A percentile compares a stretch with the other conserved stretches of the same genome.
Evolutionary conservation across 192 early-diverging fungal species (phyloP).

Genomic region (Backusella circina): DNA sequence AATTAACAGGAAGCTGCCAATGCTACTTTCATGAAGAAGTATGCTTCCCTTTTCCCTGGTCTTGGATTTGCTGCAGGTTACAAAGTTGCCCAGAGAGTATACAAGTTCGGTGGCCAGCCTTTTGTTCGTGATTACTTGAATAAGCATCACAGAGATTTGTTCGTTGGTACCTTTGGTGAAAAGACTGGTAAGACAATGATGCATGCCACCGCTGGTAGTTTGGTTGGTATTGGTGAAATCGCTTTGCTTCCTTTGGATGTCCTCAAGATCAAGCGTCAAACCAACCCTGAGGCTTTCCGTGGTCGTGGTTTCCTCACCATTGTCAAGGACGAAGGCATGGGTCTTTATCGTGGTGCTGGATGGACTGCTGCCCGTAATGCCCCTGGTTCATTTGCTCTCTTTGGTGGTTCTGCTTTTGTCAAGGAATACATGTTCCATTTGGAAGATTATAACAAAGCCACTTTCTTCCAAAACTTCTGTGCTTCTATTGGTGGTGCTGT

Average conservation of each 20-base stretch:
- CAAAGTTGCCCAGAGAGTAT: slow-evolving; percentile 95
- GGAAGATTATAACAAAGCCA: slow-evolving; percentile 91
- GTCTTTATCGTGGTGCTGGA: slow-evolving; percentile 89
- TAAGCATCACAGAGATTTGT: slow-evolving; percentile 71
- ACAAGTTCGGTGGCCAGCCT: slow-evolving; percentile 99
- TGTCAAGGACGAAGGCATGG: slow-evolving; percentile 84
- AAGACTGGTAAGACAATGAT: slow-evolving; percentile 93
- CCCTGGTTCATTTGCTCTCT: slow-evolving; percentile 94
- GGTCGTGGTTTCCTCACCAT: slow-evolving; percentile 79
- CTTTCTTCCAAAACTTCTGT: slow-evolving; percentile 98
- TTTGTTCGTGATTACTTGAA: slow-evolving; percentile 92
- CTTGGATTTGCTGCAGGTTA: slow-evolving; percentile 97
- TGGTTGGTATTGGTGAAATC: slow-evolving; percentile 97
- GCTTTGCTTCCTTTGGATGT: slow-evolving; percentile 94
- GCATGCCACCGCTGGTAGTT: slow-evolving; percentile 96
- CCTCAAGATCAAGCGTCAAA: slow-evolving; percentile 98
- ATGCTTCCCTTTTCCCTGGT: slow-evolving; percentile 94
- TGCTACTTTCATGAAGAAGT: slow-evolving; percentile 74
- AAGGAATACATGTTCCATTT: slow-evolving; percentile 92
- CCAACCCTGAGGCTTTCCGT: slow-evolving; percentile 82
- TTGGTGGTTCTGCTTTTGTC: slow-evolving; percentile 89
- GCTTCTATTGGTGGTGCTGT: slow-evolving; percentile 95
- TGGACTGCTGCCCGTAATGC: slow-evolving; percentile 99
- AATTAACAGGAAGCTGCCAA: slow-evolving; percentile 63
- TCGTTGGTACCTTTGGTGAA: slow-evolving; percentile 85